Base-by-base conservation (phyloP, 139 green algal species). In the Edaphochlamys debaryana region DNA sequence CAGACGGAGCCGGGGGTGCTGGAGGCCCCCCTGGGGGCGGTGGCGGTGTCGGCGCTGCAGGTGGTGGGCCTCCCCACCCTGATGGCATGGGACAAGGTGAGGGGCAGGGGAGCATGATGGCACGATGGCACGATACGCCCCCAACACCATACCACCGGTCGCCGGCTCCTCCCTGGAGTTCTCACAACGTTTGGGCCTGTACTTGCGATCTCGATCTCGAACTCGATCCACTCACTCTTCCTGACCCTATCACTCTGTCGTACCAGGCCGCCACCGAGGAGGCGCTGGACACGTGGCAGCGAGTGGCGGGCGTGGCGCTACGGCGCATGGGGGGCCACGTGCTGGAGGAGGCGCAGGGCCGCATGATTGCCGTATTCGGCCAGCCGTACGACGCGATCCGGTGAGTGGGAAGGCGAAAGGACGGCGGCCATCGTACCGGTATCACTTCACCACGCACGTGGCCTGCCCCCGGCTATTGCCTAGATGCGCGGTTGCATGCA, bases 1-100 rank as follows among this genome's bases (percentile, higher is more conserved):
- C 41, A 72, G 62, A 0, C 48, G 40, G 75, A 64, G 60, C 40
- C 60, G 25, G 75, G 60, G 4, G 75, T 62, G 60, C 40, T 81
- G 75, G 60, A 62, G 6, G 60, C 40, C 30, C 75, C 75, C 0
- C 60, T 81, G 41, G 75, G 75, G 60, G 62, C 56, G 40, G 75
- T 81, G 60, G 23, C 75, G 7, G 34, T 81, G 40, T 60, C 19
- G 29, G 60, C 27, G 17, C 23, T 81, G 60, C 0, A 20, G 60
- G 75, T 81, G 75, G 75, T 62, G 75, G 75, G 75, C 36, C 41
- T 81, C 40, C 60, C 40, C 41, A 81, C 75, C 3, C 75, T 81
- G 34, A n/a, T 72, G 75, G 75, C 75, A 4, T 81, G 75, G 75
- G 40, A 81, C 75, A 63, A 63, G 75, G 75, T 81, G 23, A n/a